Evolutionary conservation across 2,329 filamentous ascomycete genomes (phyloP).

Genomic region (Alternaria novae-zelandiae): DNA sequence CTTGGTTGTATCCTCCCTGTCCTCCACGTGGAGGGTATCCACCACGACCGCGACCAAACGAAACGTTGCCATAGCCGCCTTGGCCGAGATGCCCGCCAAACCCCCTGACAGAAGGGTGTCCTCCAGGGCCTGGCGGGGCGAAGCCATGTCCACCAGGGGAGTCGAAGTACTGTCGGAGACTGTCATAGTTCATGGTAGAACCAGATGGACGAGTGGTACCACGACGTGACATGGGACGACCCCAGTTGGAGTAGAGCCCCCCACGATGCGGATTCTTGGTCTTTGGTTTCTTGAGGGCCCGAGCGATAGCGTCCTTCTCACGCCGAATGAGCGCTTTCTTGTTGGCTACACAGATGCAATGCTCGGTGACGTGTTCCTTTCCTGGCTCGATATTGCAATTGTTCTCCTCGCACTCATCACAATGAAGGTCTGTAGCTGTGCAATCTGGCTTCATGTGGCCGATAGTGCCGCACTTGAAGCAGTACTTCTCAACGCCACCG

Average conservation of each 20-base stretch:
- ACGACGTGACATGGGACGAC: not conserved
- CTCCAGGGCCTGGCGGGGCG: not conserved
- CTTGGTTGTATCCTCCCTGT: not conserved
- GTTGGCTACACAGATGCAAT: conserved; percentile 6
- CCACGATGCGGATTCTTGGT: not conserved
- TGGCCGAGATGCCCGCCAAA: not conserved
- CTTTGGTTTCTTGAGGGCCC: not conserved
- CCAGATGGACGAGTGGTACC: not conserved
- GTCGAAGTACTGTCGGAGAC: not conserved
- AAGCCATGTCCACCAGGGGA: not conserved
- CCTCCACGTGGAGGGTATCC: not conserved
- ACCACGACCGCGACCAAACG: not conserved
- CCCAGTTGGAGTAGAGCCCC: not conserved
- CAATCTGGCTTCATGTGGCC: conserved; percentile 13
- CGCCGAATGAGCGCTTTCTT: not conserved
- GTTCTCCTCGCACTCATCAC: conserved; percentile 9
- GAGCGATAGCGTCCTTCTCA: not conserved
- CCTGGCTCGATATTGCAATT: not conserved
- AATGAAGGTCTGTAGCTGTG: conserved; percentile 1
- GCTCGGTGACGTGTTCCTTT: conserved; percentile 9
- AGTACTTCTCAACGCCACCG: conserved; percentile 14
- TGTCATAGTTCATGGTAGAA: not conserved
- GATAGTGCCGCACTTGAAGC: conserved; percentile 12
- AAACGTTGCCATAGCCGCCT: not conserved
- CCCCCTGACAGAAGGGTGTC: not conserved